Evolutionary conservation across 176 grass and related monocot species (phyloP), one percentile per base, ranked within the genome.

Genomic region (Rhynchospora tenuis): DNA sequence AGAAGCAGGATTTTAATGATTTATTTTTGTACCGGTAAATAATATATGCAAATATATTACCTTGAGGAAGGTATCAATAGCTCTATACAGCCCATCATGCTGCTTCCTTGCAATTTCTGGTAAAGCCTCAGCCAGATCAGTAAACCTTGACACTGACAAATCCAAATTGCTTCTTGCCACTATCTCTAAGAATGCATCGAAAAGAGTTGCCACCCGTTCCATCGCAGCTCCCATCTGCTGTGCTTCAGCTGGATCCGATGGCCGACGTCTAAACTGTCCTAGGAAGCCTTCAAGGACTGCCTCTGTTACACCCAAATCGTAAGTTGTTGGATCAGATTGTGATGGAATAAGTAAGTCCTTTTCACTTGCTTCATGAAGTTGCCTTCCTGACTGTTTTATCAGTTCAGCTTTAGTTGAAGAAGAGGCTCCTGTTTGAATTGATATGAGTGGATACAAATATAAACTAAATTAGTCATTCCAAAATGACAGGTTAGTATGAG

Each of bases 401-500:
- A 98, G 88, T 86, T 98, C 92, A 24, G 92, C 95, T 74, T 91
- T 92, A 59, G 89, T 91, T 19, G 95, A 98, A 14, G 95, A 24
- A 42, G 95, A 95, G 72, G 86, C 91, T 31, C 86, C 79, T 23
- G 89, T 86, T 47, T n/a, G 15, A 31, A 27, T 67, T 63, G 42
- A 63, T 47, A 82, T 51, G 50, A 48, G 7, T 82, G 6, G 4
- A 16, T 3, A 46, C 16, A 33, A 64, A 26, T 43, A 24, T 64
- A 9, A 60, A 80, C 78, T 61, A 24, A 42, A 62, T 61, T 51
- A 22, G 14, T 68, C 43, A 19, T 15, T 19, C 65, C 43, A 24
- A 24, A 26, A 77, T 77, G 1, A 51, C 47, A 51, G 70, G 17
- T 51, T 26, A 58, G 44, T 58, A 19, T 45, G 22, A 47, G 17